Evolutionary conservation across 108 stramenopile genomes (phyloP).

Genomic region (Nitzschia sp.): DNA sequence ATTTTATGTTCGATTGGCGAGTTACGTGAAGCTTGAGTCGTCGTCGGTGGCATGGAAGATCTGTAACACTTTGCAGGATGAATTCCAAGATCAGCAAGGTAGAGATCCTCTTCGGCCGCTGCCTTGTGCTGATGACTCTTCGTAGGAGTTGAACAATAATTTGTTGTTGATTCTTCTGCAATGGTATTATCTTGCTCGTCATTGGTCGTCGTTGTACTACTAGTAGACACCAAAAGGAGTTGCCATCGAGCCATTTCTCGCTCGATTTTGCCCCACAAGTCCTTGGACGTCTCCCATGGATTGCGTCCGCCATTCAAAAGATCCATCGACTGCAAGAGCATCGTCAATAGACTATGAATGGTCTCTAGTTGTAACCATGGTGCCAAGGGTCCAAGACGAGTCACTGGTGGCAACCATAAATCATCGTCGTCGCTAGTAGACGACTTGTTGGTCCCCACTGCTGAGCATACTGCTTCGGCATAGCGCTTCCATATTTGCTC

Average conservation of each 20-base stretch:
- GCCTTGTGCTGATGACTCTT: not conserved
- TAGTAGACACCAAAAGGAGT: not conserved
- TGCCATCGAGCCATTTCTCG: slow-evolving; percentile 60
- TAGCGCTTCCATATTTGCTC: slow-evolving; percentile 64
- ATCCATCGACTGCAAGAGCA: slow-evolving; percentile 67
- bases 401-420: too few species aligned
- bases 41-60: too few species aligned
- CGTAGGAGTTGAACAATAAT: too few species aligned
- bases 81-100: not conserved
- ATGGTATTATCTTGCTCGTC: too few species aligned
- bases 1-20: too few species aligned
- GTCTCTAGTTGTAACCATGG: slow-evolving; percentile 85
- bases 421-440: not conserved
- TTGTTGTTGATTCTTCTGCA: too few species aligned
- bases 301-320: slow-evolving; percentile 59
- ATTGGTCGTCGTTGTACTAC: too few species aligned
- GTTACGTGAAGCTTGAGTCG: too few species aligned
- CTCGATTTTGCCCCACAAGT: slow-evolving; percentile 67
- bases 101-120: not conserved
- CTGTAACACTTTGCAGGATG: not conserved
- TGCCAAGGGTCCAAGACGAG: slow-evolving; percentile 60
- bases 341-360: slow-evolving; percentile 63
- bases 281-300: slow-evolving; percentile 81
- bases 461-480: slow-evolving; percentile 20
- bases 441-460: not conserved